Evolutionary conservation across 1,139 yeast genomes (phyloP).

Genomic region (Kodamaea suecica): DNA sequence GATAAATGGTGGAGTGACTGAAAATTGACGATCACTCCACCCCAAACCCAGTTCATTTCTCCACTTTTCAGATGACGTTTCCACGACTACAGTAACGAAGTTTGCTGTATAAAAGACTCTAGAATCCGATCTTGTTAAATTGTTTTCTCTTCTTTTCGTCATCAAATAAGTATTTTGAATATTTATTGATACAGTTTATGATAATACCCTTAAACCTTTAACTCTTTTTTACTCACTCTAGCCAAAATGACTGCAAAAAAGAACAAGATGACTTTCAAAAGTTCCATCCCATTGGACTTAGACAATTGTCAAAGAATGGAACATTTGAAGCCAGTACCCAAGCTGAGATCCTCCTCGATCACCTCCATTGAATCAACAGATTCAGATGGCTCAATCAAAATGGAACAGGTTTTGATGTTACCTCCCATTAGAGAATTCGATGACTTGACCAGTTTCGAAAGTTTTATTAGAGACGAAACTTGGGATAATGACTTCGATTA

Average conservation of each 20-base stretch:
- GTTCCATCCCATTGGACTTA: conserved; percentile 31
- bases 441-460: conserved; percentile 59
- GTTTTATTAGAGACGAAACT: conserved; percentile 64
- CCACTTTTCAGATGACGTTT: too few relatives aligned
- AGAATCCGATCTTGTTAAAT: too few relatives aligned
- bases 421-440: conserved; percentile 56
- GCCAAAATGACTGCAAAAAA: conserved; percentile 18
- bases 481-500: conserved; percentile 74
- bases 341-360: conserved; percentile 24
- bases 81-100: too few relatives aligned
- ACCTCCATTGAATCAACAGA: conserved; percentile 34
- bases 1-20: too few relatives aligned
- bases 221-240: background rate
- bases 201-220: background rate
- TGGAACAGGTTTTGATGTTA: conserved; percentile 32
- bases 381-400: conserved; percentile 23
- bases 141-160: too few relatives aligned
- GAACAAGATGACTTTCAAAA: conserved; percentile 23
- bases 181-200: conserved; percentile 1
- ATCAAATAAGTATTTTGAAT: too few relatives aligned
- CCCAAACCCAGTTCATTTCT: too few relatives aligned
- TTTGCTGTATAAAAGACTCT: too few relatives aligned
- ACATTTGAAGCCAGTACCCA: conserved; percentile 41
- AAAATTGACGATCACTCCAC: too few relatives aligned
- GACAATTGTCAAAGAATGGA: conserved; percentile 39